Percentiles rank a stretch among this genome's conserved stretches.
Conservation (phyloP, 306 rosid genomes). For the Trifolium subterraneum region DNA sequence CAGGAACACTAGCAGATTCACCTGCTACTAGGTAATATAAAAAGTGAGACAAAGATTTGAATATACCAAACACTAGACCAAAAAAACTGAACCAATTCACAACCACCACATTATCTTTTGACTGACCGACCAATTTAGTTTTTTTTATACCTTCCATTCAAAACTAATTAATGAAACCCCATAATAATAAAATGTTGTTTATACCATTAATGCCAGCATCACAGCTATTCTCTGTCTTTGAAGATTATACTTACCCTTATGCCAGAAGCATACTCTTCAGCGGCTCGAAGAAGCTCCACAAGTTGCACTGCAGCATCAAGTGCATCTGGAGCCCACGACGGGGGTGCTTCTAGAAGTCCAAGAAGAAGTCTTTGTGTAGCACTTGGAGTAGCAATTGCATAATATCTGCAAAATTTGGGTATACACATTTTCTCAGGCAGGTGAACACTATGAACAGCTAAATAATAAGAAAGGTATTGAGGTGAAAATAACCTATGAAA, state of each 20-base stretch:
- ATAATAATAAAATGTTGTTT: slow-evolving; percentile 18
- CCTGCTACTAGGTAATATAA: too few relatives aligned
- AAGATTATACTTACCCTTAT: slow-evolving; percentile 76
- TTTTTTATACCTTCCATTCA: slow-evolving; percentile 25
- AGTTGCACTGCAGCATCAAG: slow-evolving; percentile 99
- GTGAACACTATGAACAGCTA: slow-evolving; percentile 25
- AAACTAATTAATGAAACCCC: slow-evolving; percentile 5
- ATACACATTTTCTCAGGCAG: slow-evolving; percentile 16
- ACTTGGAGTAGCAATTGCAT: slow-evolving; percentile 99
- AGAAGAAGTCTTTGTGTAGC: slow-evolving; percentile 99
- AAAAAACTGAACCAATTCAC: slow-evolving; percentile 11
- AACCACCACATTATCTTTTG: neutral
- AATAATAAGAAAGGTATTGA: slow-evolving; percentile 24
- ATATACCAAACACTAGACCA: slow-evolving; percentile 1
- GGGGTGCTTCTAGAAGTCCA: slow-evolving; percentile 98
- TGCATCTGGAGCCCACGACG: slow-evolving; percentile 99
- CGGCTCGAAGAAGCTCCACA: slow-evolving; percentile 98
- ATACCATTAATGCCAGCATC: slow-evolving; percentile 1
- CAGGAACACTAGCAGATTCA: too few relatives aligned
- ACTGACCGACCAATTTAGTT: slow-evolving; percentile 1
- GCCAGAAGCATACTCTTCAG: slow-evolving; percentile 98
- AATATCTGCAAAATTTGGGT: slow-evolving; percentile 64
- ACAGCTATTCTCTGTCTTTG: slow-evolving; percentile 37
- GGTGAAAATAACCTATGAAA: slow-evolving; percentile 79
- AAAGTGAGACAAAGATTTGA: too few relatives aligned